Evolutionary conservation across 1,284 basidiomycete genomes (phyloP), one percentile per base, ranked within the genome.

Genomic region (Trichosporon sp.): DNA sequence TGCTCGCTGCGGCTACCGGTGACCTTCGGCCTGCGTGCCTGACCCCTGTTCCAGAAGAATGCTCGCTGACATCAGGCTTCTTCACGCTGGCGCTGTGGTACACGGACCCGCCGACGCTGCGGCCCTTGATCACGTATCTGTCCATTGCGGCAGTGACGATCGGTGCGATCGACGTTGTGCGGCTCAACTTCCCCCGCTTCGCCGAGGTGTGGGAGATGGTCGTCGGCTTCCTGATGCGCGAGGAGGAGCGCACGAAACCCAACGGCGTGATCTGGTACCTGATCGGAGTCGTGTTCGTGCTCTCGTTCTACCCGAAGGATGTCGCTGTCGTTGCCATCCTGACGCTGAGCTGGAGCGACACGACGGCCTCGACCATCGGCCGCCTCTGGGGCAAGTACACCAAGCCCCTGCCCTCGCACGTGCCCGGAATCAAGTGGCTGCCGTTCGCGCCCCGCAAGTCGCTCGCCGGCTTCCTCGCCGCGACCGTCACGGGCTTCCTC

Each of bases 241-340:
- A 96, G 76, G 90, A 90, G 75, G 96, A 98, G 86, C 92, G 91
- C 86, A 90, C 91, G 69, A 86, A 88, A 61, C 88, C 90, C 14
- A 95, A 95, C 78, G 96, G 96, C 3, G 94, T 96, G 37, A 90
- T 98, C 63, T 98, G 94, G 93, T 99, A 98, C 82, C 90, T 98
- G 68, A 84, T 96, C 37, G 96, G 96, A 19, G 94, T 94, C 76
- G 89, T 95, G 74, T 89, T 91, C 78, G 92, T 91, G 38, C 88
- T 99, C 21, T 85, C 89, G 0, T 85, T 91, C 72, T 93, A 93
- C 78, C 94, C 95, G 0, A 86, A 91, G 68, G 95, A 97, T 78
- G 88, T 98, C 46, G 94, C 94, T 31, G 90, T 92, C 19, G 90
- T 96, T 12, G 89, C 94, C 2, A 91, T 97, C 76, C 87, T 96